Evolutionary conservation across 1,139 yeast genomes (phyloP), one percentile per base, ranked within the genome.

Genomic region (Pneumocystis canis): DNA sequence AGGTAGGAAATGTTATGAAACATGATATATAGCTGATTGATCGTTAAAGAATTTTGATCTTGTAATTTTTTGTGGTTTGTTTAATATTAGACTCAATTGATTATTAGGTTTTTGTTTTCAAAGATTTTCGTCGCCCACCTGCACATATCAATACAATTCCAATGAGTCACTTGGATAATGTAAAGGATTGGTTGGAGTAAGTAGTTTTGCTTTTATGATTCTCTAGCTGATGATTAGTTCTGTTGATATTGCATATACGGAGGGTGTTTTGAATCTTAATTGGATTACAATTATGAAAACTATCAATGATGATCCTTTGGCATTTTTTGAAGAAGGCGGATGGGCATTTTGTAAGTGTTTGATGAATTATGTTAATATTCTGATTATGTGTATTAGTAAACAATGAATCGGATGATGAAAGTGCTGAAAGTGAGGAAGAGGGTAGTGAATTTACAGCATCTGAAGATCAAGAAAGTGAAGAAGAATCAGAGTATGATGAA

Each of bases 251-350:
- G 96, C 98, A 58, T 84, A 82, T 75, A 87, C 92, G 73, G 97
- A 90, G 72, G 96, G 97, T 63, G 92, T 95, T 61, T 86, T 92
- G 78, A 90, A 90, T 77, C 84, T 92, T 80, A 89, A 89, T 76
- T 92, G 99, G 99, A 80, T 84, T 18, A 85, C 90, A 53, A 90
- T 92, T 73, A 92, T 94, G 96, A 90, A 89, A 76, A 89, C 97
- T 0, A 84, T 92, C 65, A 83, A 82, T 69, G 84, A 90, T 11
- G 97, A 92, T 74, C 97, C 98, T 20, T 89, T 89, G 73, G 95
- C 89, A 72, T 92, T 92, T 76, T 92, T 90, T 74, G 92, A 87
- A 71, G 73, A 72, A 30, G 98, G 98, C 63, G 97, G 98, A 63
- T 92, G 99, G 99, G 81, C 84, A 57, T 89, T 92, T 81, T 81